A percentile compares a stretch with the other conserved stretches of the same genome.
phyloP scores from a whole-genome alignment of 2,329 filamentous ascomycete species.

The Colletotrichum melonis region DNA sequence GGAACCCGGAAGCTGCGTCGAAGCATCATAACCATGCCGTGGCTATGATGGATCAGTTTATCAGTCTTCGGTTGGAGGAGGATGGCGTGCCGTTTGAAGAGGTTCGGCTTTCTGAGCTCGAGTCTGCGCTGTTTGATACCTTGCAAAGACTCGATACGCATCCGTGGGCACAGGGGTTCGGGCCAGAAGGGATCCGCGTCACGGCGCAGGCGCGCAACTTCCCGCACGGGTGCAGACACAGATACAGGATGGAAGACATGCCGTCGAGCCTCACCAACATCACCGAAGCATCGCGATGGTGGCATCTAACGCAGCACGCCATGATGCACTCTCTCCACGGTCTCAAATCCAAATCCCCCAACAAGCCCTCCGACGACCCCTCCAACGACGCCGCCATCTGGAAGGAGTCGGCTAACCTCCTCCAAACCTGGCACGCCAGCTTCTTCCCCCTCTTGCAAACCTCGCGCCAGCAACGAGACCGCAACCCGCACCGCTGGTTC shows the following conservation, averaged over 20 bases:
- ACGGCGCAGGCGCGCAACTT: neutral
- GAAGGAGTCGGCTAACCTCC: neutral
- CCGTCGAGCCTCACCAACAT: neutral
- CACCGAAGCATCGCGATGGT: slow-evolving; percentile 20
- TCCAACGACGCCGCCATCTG: neutral
- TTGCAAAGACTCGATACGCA: slow-evolving; percentile 21
- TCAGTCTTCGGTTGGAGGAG: neutral
- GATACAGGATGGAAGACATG: slow-evolving; percentile 14
- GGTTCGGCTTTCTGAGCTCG: slow-evolving; percentile 12
- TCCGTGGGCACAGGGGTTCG: slow-evolving; percentile 14
- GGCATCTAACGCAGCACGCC: slow-evolving; percentile 20
- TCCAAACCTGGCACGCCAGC: slow-evolving; percentile 1
- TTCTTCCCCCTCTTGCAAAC: slow-evolving; percentile 17
- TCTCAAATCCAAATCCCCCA: slow-evolving; percentile 1
- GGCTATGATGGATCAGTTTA: slow-evolving; percentile 27
- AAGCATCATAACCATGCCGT: slow-evolving; percentile 17
- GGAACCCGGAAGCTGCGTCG: neutral
- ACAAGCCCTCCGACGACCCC: neutral
- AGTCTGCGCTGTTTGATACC: slow-evolving; percentile 10
- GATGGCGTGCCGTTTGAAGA: neutral
- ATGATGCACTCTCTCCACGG: slow-evolving; percentile 22
- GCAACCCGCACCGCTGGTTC: slow-evolving; percentile 1
- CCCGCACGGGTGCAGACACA: slow-evolving; percentile 13
- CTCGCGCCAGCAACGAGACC: neutral
- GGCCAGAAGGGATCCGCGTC: neutral